These are phyloP conservation scores for Apiospora hydei DNA, from an alignment of 2,329 filamentous ascomycete species.

Conservation along the genomic window DNA sequence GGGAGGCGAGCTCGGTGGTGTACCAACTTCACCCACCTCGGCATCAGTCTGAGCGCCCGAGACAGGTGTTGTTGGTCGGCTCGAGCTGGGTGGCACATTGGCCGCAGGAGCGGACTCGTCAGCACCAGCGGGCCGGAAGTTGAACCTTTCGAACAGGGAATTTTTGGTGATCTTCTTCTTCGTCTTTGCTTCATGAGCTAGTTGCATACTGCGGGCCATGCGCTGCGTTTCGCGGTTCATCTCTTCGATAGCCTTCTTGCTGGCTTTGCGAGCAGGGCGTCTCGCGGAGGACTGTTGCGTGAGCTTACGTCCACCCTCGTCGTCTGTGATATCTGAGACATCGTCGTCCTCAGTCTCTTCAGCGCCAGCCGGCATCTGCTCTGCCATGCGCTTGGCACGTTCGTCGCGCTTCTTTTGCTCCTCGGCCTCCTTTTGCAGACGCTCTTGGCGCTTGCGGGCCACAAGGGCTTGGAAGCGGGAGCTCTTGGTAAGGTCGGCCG, in stretches of 20 bases:
- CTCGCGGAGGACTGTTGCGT: slow-evolving; percentile 69
- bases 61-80: slow-evolving; percentile 56
- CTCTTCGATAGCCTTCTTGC: slow-evolving; percentile 93
- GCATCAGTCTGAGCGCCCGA: slow-evolving; percentile 56
- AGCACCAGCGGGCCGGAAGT: slow-evolving; percentile 63
- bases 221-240: slow-evolving; percentile 96
- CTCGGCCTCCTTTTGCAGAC: slow-evolving; percentile 70
- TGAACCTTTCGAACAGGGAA: slow-evolving; percentile 84
- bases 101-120: slow-evolving; percentile 32
- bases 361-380: slow-evolving; percentile 45
- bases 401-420: slow-evolving; percentile 58
- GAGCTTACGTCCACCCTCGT: slow-evolving; percentile 68
- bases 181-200: slow-evolving; percentile 87
- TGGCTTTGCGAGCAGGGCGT: slow-evolving; percentile 76
- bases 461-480: slow-evolving; percentile 76
- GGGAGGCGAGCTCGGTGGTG: slow-evolving; percentile 76
- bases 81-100: slow-evolving; percentile 61
- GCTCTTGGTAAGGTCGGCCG: slow-evolving; percentile 52
- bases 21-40: slow-evolving; percentile 61
- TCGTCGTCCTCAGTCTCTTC: slow-evolving; percentile 61
- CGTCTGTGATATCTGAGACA: slow-evolving; percentile 65
- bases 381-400: slow-evolving; percentile 48
- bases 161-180: slow-evolving; percentile 90
- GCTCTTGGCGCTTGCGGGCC: slow-evolving; percentile 75
- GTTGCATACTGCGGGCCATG: slow-evolving; percentile 86